Base-by-base conservation (phyloP, 1,284 basidiomycete species). In the Rhodotorula sp. region DNA sequence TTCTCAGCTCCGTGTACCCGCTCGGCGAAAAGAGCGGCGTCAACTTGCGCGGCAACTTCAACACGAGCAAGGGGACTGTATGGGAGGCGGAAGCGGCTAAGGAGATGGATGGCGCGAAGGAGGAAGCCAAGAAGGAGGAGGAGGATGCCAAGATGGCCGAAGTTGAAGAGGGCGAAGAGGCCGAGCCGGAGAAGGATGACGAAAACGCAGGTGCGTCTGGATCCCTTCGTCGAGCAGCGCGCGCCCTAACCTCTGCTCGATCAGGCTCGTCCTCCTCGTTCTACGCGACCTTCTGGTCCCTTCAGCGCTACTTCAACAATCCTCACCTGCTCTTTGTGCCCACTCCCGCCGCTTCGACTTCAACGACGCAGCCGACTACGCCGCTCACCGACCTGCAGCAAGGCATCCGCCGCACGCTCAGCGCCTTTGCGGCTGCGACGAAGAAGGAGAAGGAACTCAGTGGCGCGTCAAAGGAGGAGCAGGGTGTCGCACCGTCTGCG, bases 11-110 rank as follows among this genome's bases (percentile, higher is more conserved):
- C 1, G 91, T 93, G 1, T 95, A 94, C 78, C 91, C 92, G 7
- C 82, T 96, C 14, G 90, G 91, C 4, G 93, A 96, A 80, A 85
- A 92, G 60, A 93, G 91, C 80, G 92, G 93, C 50, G 92, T 96
- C 58, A 96, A 96, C 80, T 81, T 95, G 73, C 84, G 91, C 54
- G 93, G 93, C 68, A 91, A 92, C 45, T 83, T 82, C 73, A 82
- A 82, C 89, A 90, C 81, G 87, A 92, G 17, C 86, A 92, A 68
- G 83, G 76, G 77, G 17, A 81, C 79, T 3, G 66, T 68, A 10
- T 75, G 73, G 45, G 79, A 81, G 53, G 52, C 62, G 67, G 21
- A 66, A 48, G 46, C 27, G 48, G 53, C n/a, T 56, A 52, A 61
- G 59, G 61, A 50, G 42, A 53, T 34, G 23, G 57, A 57, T n/a